Conservation (phyloP, 208 protist genomes). For the Leishmania gerbilli region DNA sequence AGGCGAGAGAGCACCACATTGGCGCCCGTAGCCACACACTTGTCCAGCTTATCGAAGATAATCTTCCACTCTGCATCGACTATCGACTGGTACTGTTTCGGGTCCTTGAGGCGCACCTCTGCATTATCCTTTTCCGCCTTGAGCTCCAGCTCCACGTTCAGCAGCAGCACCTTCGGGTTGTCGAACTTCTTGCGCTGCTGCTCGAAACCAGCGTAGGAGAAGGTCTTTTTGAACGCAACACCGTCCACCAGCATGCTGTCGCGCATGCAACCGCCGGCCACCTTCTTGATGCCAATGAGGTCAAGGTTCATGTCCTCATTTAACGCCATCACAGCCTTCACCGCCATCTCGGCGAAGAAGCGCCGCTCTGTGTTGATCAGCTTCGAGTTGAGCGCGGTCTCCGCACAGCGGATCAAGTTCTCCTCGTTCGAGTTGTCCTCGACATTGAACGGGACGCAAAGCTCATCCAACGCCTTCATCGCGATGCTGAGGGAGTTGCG, state of each 20-base stretch:
- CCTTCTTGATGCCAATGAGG: conserved; percentile 99
- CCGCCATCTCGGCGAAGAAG: conserved; percentile 99
- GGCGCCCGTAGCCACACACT: conserved; percentile 97
- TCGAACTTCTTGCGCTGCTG: conserved; percentile 99
- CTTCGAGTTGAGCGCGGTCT: conserved; percentile 99
- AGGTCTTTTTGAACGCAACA: conserved; percentile 99
- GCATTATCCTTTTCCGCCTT: conserved; percentile 99
- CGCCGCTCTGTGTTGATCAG: conserved; percentile 96
- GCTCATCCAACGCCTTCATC: conserved; percentile 89
- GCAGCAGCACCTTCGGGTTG: conserved; percentile 98
- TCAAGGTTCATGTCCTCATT: conserved; percentile 97
- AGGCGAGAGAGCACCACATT: conserved; percentile 99
- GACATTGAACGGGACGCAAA: conserved; percentile 91
- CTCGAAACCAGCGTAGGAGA: conserved; percentile 99
- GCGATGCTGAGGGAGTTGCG: conserved; percentile 80
- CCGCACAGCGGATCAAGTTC: conserved; percentile 95
- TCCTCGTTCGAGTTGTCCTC: conserved; percentile 64
- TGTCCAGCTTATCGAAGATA: conserved; percentile 99
- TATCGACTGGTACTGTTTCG: conserved; percentile 99
- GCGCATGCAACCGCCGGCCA: conserved; percentile 98
- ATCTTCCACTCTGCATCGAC: conserved; percentile 99
- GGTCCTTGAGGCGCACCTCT: conserved; percentile 98
- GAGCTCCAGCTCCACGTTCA: conserved; percentile 99
- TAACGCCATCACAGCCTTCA: conserved; percentile 97
- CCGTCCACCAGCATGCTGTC: conserved; percentile 99